phyloP scores from a whole-genome alignment of 345 rosid species.

The Litchi chinensis region DNA sequence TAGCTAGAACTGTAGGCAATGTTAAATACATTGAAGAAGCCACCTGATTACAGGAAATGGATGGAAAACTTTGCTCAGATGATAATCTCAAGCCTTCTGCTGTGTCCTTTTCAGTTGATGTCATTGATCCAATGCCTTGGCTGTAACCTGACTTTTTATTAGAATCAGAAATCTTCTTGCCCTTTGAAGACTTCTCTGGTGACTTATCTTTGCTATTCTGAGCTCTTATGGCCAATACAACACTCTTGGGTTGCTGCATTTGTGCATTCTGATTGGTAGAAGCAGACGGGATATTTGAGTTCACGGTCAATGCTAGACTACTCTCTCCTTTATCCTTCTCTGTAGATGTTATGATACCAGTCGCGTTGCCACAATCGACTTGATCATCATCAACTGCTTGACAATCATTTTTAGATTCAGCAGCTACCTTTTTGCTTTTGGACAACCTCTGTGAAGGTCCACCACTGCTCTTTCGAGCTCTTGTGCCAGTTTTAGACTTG shows the following conservation, averaged over 20 bases:
- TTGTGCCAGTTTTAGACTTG: slow-evolving; percentile 11
- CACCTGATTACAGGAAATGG: slow-evolving; percentile 25
- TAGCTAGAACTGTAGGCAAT: slow-evolving; percentile 30
- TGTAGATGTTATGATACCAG: slow-evolving; percentile 17
- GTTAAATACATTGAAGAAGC: slow-evolving; percentile 44
- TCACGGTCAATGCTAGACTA: slow-evolving; percentile 20
- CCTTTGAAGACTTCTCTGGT: slow-evolving; percentile 20
- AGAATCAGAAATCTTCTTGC: slow-evolving; percentile 28
- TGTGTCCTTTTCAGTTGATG: slow-evolving; percentile 21
- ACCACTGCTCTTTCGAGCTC: slow-evolving; percentile 15
- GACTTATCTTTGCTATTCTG: slow-evolving; percentile 29
- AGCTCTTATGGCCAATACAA: slow-evolving; percentile 48
- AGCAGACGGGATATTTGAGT: slow-evolving; percentile 23
- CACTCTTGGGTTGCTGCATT: slow-evolving; percentile 36
- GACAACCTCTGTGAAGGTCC: slow-evolving; percentile 16
- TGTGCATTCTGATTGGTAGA: slow-evolving; percentile 22
- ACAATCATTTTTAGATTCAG: slow-evolving; percentile 16
- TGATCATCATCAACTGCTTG: slow-evolving; percentile 16
- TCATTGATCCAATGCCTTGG: slow-evolving; percentile 23
- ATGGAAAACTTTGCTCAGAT: slow-evolving; percentile 23
- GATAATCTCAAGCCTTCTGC: slow-evolving; percentile 28
- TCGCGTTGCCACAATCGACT: slow-evolving; percentile 28
- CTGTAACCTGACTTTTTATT: slow-evolving; percentile 14
- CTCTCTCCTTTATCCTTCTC: slow-evolving; percentile 28
- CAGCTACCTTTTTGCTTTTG: slow-evolving; percentile 18